A percentile compares a stretch with the other conserved stretches of the same genome.
Conservation (phyloP, 2,329 filamentous ascomycete genomes). For the Aplosporella prunicola region DNA sequence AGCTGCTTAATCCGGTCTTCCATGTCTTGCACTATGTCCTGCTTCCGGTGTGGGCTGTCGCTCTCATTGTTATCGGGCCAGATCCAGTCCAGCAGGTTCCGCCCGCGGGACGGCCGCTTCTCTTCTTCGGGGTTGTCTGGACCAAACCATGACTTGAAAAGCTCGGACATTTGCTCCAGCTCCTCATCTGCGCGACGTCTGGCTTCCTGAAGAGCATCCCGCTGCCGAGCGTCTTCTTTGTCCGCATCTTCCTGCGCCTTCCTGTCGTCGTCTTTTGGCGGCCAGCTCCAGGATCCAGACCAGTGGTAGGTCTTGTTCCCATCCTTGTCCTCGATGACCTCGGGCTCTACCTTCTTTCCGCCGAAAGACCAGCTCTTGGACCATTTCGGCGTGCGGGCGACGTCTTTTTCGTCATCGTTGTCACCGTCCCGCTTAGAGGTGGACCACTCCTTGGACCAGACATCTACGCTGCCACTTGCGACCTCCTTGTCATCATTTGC, state of each 20-base stretch:
- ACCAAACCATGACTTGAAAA: conserved; percentile 5
- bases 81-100: conserved; percentile 1
- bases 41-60: not conserved
- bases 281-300: conserved; percentile 8
- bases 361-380: conserved; percentile 2
- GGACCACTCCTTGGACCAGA: conserved; percentile 3
- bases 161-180: not conserved
- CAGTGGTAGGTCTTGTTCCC: conserved; percentile 9
- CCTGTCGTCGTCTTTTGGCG: conserved; percentile 2
- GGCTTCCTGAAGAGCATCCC: conserved; percentile 2
- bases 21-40: not conserved
- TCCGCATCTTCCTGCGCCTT: not conserved
- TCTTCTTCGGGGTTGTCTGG: not conserved
- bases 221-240: not conserved
- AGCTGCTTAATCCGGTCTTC: conserved; percentile 4
- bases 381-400: not conserved
- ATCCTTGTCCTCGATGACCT: conserved; percentile 6
- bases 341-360: conserved; percentile 7
- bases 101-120: not conserved
- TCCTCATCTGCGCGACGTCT: conserved; percentile 6
- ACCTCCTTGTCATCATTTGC: conserved; percentile 15
- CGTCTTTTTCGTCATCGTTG: not conserved
- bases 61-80: not conserved
- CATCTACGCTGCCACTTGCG: not conserved
- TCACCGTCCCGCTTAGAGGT: not conserved